Evolutionary conservation across 345 rosid species (phyloP).

Genomic region (Theobroma cacao): DNA sequence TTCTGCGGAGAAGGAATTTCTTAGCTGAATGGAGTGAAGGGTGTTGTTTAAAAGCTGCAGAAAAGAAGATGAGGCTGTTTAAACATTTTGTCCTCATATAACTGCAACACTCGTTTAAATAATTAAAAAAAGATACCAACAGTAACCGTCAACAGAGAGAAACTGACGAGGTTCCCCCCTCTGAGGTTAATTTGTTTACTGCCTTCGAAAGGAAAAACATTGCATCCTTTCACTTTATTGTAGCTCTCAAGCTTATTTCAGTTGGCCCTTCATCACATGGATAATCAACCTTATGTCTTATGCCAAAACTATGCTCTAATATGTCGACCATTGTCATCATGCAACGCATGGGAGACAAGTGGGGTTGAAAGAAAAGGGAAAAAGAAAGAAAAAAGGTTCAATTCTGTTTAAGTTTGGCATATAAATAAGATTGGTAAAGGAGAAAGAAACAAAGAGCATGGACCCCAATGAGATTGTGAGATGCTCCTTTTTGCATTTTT

Average conservation of each 20-base stretch:
- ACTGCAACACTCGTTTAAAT: not conserved
- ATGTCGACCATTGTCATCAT: not conserved
- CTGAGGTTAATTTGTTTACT: not conserved
- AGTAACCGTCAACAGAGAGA: not conserved
- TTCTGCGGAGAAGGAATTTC: slow-evolving; percentile 1
- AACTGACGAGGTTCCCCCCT: not conserved
- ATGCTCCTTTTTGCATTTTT: not conserved
- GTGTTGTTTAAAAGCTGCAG: slow-evolving; percentile 6
- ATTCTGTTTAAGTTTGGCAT: not conserved
- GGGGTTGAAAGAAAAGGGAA: not conserved
- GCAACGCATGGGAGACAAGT: slow-evolving; percentile 15
- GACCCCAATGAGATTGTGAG: not conserved
- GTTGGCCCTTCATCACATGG: not conserved
- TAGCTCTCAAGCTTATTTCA: not conserved
- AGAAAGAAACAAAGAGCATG: not conserved
- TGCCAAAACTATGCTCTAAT: not conserved
- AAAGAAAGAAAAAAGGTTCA: not conserved
- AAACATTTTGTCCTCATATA: slow-evolving; percentile 13
- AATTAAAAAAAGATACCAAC: not conserved
- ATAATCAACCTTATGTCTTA: not conserved
- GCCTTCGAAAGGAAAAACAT: not conserved
- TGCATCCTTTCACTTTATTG: not conserved
- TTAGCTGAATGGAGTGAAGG: not conserved
- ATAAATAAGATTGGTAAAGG: not conserved
- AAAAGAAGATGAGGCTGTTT: not conserved